Conservation (phyloP, 75 land plant genomes). For the Picea glauca region DNA sequence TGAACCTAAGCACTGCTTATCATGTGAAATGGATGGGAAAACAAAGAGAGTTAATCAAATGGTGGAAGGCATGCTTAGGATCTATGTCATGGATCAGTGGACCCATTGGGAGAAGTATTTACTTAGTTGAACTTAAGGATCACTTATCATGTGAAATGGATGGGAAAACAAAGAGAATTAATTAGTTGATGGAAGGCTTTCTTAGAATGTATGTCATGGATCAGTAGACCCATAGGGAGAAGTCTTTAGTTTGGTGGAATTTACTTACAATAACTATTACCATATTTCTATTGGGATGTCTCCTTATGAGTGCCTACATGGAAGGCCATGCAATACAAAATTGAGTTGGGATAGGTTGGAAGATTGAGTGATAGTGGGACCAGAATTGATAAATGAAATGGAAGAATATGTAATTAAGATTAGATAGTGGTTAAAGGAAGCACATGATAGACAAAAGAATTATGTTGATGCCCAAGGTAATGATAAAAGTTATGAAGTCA, state of each 20-base stretch:
- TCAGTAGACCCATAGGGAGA: not conserved
- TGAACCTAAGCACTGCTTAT: not conserved
- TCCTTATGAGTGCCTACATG: not conserved
- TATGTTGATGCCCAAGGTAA: not conserved
- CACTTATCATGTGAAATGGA: not conserved
- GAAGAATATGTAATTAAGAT: not conserved
- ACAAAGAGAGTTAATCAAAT: not conserved
- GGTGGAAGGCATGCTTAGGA: not conserved
- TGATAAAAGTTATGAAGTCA: no score
- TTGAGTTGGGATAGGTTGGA: not conserved
- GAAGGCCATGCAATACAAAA: not conserved
- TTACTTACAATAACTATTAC: not conserved
- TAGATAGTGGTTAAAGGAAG: not conserved
- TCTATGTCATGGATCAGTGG: not conserved
- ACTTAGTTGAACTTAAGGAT: no score
- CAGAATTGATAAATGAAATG: not conserved
- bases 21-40: not conserved
- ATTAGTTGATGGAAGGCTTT: not conserved
- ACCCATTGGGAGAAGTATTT: not conserved
- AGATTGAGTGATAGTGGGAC: not conserved
- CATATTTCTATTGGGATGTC: not conserved
- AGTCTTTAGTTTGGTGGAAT: not conserved
- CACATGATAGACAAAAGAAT: not conserved
- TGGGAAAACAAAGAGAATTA: not conserved
- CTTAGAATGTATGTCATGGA: not conserved